phyloP scores from a whole-genome alignment of 768 basidiomycete species.

The Phylloporus rhodoxanthus region DNA sequence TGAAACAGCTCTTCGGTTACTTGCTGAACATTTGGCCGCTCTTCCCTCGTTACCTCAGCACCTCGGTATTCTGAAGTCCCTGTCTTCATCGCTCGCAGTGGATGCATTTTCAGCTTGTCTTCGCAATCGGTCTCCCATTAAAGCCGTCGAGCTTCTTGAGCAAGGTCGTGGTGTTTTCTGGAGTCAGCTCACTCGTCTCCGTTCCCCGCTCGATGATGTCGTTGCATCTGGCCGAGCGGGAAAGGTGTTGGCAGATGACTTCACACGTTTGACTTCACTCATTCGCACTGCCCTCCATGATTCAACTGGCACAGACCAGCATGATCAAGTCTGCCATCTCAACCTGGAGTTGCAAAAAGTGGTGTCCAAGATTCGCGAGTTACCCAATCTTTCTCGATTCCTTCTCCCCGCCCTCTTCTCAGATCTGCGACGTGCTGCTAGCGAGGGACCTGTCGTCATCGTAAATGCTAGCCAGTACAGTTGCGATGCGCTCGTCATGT shows the following conservation, averaged over 20 bases:
- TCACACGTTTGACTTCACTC: not conserved
- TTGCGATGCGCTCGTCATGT: not conserved
- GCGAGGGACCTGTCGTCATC: not conserved
- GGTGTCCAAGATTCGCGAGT: not conserved
- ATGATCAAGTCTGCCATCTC: not conserved
- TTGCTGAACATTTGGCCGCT: not conserved
- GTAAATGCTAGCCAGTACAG: not conserved
- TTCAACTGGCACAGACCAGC: not conserved
- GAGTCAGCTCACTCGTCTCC: too few relatives aligned
- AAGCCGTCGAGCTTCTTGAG: not conserved
- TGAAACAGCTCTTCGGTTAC: not conserved
- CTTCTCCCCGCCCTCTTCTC: too few relatives aligned
- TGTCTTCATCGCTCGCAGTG: not conserved
- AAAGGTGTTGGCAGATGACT: not conserved
- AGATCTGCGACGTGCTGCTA: not conserved
- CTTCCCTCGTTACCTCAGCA: not conserved
- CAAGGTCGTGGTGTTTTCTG: too few relatives aligned
- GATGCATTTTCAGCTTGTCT: not conserved
- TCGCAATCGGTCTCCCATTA: not conserved
- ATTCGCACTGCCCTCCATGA: not conserved
- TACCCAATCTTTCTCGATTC: not conserved
- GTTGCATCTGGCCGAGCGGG: not conserved
- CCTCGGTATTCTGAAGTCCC: too few relatives aligned
- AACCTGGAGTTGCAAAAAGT: not conserved
- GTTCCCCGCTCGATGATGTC: not conserved